A percentile compares a stretch with the other conserved stretches of the same genome.
These are phyloP conservation scores for Microcyclospora pomicola DNA, from an alignment of 2,329 filamentous ascomycete genomes.

Conservation along the genomic window DNA sequence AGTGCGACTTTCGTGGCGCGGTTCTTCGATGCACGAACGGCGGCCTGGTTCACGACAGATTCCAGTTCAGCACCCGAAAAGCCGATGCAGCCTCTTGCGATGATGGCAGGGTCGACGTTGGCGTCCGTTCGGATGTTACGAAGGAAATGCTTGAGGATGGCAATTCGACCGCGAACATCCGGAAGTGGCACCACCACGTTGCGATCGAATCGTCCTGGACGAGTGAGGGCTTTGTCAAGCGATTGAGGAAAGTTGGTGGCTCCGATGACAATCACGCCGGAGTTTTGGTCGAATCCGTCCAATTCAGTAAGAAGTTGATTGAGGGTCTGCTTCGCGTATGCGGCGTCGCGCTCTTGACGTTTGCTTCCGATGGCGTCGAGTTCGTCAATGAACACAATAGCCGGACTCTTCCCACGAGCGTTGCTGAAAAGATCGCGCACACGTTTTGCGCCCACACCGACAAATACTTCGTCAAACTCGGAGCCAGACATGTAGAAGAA, in stretches of 20 bases:
- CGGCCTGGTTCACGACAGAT: slow-evolving; percentile 92
- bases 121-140: slow-evolving; percentile 71
- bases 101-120: slow-evolving; percentile 68
- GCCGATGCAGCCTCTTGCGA: slow-evolving; percentile 78
- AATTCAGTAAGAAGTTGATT: slow-evolving; percentile 95
- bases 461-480: slow-evolving; percentile 97
- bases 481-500: slow-evolving; percentile 99
- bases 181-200: slow-evolving; percentile 80
- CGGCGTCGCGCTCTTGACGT: slow-evolving; percentile 80
- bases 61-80: slow-evolving; percentile 93
- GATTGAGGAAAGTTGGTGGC: slow-evolving; percentile 93
- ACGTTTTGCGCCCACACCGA: slow-evolving; percentile 90
- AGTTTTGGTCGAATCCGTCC: slow-evolving; percentile 91
- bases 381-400: slow-evolving; percentile 93
- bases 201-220: slow-evolving; percentile 89
- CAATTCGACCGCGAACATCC: slow-evolving; percentile 82
- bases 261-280: slow-evolving; percentile 86
- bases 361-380: slow-evolving; percentile 89
- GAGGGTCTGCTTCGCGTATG: slow-evolving; percentile 91
- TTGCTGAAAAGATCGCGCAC: slow-evolving; percentile 83
- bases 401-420: slow-evolving; percentile 71
- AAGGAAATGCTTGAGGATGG: slow-evolving; percentile 86
- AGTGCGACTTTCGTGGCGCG: slow-evolving; percentile 63
- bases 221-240: slow-evolving; percentile 85
- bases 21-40: slow-evolving; percentile 81